Percentiles rank a stretch among this genome's conserved stretches.
Evolutionary conservation across 805 yeast genomes (phyloP).

Genomic region (Candida nonsorbophila): DNA sequence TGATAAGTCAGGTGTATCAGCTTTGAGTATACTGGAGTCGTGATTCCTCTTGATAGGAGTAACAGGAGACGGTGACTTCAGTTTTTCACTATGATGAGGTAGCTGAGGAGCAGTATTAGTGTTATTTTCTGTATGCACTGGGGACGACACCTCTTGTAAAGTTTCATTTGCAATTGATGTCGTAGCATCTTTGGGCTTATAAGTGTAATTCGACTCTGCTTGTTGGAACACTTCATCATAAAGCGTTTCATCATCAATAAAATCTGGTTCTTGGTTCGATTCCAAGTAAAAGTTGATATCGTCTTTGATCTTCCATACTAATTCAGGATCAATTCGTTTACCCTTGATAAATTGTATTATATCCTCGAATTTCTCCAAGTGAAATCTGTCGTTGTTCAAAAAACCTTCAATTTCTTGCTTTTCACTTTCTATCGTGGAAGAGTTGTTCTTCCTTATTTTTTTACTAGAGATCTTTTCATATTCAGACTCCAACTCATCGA

Average conservation of each 20-base stretch:
- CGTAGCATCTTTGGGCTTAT: slow-evolving; percentile 6
- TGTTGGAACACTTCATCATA: slow-evolving; percentile 37
- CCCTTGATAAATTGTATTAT: slow-evolving; percentile 24
- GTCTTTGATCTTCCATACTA: slow-evolving; percentile 31
- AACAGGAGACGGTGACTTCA: slow-evolving; percentile 4
- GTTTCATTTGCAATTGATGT: slow-evolving; percentile 1
- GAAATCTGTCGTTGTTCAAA: slow-evolving; percentile 28
- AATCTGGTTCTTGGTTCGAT: slow-evolving; percentile 33
- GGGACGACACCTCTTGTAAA: slow-evolving; percentile 1
- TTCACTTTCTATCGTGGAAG: slow-evolving; percentile 30
- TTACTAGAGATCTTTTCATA: slow-evolving; percentile 35
- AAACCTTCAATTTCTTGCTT: slow-evolving; percentile 35
- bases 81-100: neutral
- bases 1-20: slow-evolving; percentile 20
- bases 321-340: slow-evolving; percentile 22
- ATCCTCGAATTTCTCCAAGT: slow-evolving; percentile 28
- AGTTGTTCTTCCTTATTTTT: slow-evolving; percentile 33
- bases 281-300: slow-evolving; percentile 34
- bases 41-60: slow-evolving; percentile 4
- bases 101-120: slow-evolving; percentile 1
- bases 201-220: slow-evolving; percentile 12
- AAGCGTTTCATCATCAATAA: slow-evolving; percentile 31
- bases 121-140: neutral
- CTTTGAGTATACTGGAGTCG: slow-evolving; percentile 6
- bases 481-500: slow-evolving; percentile 32